phyloP scores from a whole-genome alignment of 164 flowering plant species.

The Liriodendron chinense region DNA sequence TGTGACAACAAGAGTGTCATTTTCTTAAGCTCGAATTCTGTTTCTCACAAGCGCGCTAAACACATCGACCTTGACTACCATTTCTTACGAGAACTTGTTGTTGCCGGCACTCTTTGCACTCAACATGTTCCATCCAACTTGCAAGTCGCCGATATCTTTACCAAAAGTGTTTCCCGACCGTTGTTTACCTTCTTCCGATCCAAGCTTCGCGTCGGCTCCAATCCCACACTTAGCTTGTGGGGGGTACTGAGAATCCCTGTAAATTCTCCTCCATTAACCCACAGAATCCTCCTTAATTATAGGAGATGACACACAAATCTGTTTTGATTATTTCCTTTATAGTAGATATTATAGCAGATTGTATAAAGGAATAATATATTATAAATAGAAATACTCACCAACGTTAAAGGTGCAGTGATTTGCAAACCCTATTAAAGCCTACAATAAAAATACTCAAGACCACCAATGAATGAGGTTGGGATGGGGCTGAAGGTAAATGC shows the following conservation, averaged over 20 bases:
- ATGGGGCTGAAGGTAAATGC: no score
- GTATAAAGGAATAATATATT: no score
- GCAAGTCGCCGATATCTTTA: not conserved
- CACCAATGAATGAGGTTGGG: no score
- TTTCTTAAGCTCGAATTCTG: not conserved
- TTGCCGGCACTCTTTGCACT: not conserved
- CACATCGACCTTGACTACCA: not conserved
- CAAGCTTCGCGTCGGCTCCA: constrained; percentile 6
- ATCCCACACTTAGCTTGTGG: constrained; percentile 14
- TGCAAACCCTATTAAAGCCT: no score
- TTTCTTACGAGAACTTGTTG: not conserved
- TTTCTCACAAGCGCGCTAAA: not conserved
- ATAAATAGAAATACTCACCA: no score
- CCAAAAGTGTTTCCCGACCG: no score
- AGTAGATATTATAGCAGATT: no score
- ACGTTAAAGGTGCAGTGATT: no score
- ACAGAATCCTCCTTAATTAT: not conserved
- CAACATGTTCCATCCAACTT: not conserved
- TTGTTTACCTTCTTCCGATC: not conserved
- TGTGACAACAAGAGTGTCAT: no score
- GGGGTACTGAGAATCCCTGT: constrained; percentile 8
- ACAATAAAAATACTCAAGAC: no score
- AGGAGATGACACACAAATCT: not conserved
- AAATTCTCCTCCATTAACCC: not conserved
- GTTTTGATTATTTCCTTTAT: no score